Evolutionary conservation across 345 rosid species (phyloP).

Genomic region (Eucalyptus erythrocorys): DNA sequence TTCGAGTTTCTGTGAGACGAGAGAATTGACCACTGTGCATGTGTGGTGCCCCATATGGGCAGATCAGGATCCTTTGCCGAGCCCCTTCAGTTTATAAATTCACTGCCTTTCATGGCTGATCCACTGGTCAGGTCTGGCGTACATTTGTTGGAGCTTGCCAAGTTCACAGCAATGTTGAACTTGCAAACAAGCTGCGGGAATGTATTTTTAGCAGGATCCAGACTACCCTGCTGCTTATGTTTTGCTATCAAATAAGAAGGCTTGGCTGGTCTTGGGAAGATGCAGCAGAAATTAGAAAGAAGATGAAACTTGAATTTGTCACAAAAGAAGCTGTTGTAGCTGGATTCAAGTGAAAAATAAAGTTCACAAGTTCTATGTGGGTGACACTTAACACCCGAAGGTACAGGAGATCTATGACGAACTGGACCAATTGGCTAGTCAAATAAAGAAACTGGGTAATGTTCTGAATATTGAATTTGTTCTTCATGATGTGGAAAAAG

Average conservation of each 20-base stretch:
- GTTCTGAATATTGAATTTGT: background rate
- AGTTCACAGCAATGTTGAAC: background rate
- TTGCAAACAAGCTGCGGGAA: background rate
- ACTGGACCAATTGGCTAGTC: background rate
- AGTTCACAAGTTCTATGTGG: too few species aligned
- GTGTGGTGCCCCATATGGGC: too few species aligned
- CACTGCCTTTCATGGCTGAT: background rate
- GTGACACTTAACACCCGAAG: too few species aligned
- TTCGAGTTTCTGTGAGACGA: background rate
- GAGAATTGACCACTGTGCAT: too few species aligned
- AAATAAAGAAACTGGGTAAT: background rate
- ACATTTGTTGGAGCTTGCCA: background rate
- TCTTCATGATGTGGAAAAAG: background rate
- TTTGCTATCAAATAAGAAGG: background rate
- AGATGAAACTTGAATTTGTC: too few species aligned
- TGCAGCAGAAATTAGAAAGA: too few species aligned
- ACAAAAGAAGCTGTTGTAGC: too few species aligned
- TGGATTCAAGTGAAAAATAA: too few species aligned
- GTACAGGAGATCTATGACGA: too few species aligned
- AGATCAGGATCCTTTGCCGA: too few species aligned
- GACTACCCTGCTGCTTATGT: background rate
- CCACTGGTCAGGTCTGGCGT: background rate
- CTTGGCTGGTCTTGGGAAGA: too few species aligned
- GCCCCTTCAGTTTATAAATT: background rate
- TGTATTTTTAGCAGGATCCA: background rate